Evolutionary conservation across 2,329 filamentous ascomycete genomes (phyloP).

Genomic region (Neonectria sp.): DNA sequence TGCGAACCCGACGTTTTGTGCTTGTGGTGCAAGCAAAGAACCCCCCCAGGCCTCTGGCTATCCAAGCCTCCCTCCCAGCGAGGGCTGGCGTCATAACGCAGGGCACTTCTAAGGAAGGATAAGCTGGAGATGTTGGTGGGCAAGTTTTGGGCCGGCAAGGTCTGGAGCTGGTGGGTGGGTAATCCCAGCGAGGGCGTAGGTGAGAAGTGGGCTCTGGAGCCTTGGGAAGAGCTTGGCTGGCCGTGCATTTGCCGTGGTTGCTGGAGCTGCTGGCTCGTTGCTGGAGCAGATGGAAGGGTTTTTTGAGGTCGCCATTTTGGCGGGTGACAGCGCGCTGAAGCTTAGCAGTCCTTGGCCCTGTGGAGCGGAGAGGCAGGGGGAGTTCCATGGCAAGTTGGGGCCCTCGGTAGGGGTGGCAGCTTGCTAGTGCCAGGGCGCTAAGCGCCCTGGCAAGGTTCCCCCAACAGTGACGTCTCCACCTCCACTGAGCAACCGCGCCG

Average conservation of each 20-base stretch:
- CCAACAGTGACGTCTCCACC: conserved; percentile 46
- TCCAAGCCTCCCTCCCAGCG: no score
- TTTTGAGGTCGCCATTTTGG: no score
- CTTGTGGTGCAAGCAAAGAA: conserved; percentile 34
- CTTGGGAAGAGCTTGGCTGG: neutral
- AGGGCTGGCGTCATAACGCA: conserved; percentile 5
- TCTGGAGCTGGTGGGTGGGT: conserved; percentile 11
- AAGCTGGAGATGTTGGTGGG: conserved; percentile 17
- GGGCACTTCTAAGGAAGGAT: conserved; percentile 26
- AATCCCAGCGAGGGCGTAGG: conserved; percentile 15
- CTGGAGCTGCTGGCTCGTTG: no score
- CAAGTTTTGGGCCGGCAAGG: conserved; percentile 4
- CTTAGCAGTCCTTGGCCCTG: neutral
- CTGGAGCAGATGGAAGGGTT: neutral
- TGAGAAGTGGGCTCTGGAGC: conserved; percentile 10
- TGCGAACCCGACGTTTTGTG: conserved; percentile 45
- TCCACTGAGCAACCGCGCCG: conserved; percentile 49
- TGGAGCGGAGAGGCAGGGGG: no score
- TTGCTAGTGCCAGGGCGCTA: conserved; percentile 36
- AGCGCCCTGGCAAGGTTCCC: conserved; percentile 45
- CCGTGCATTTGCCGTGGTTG: neutral
- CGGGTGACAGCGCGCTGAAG: neutral
- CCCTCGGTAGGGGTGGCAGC: conserved; percentile 9
- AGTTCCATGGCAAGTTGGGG: neutral
- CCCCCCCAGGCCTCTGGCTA: no score